Evolutionary conservation across 1,284 basidiomycete species (phyloP).

Genomic region (Ceratobasidium sp.): DNA sequence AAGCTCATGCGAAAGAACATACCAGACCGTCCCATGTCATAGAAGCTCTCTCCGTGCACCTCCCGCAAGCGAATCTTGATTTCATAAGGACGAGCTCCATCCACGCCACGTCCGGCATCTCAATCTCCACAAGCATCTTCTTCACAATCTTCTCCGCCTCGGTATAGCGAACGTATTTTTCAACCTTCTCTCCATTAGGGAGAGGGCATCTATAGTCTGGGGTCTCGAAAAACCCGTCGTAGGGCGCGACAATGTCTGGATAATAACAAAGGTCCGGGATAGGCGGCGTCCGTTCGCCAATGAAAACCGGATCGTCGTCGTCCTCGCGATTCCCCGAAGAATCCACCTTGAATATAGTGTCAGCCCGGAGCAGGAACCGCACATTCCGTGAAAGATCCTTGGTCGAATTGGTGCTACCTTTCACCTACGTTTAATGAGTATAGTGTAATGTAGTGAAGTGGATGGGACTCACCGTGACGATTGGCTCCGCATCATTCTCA

Average conservation of each 20-base stretch:
- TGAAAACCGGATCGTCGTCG: not conserved
- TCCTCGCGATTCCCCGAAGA: not conserved
- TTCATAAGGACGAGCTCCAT: not conserved
- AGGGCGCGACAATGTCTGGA: not conserved
- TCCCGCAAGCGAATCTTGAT: not conserved
- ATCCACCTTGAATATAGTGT: slow-evolving; percentile 1
- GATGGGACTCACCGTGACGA: no score
- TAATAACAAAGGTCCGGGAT: not conserved
- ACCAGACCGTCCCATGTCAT: no score
- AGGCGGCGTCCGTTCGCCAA: no score
- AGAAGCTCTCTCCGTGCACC: not conserved
- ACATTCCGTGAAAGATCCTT: not conserved
- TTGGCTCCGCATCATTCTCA: no score
- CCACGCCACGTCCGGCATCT: not conserved
- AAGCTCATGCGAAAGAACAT: no score
- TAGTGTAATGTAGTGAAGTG: no score
- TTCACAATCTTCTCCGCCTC: not conserved
- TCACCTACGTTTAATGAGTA: not conserved
- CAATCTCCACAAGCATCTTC: not conserved
- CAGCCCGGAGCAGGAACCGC: slow-evolving; percentile 28
- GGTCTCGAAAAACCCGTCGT: not conserved
- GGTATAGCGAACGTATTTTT: not conserved
- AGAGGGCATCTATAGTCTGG: not conserved
- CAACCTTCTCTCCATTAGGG: not conserved
- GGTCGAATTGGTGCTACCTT: not conserved